These are phyloP conservation scores for Fomitiporia mediterranea DNA, from an alignment of 1,284 basidiomycete species.

Conservation along the genomic window DNA sequence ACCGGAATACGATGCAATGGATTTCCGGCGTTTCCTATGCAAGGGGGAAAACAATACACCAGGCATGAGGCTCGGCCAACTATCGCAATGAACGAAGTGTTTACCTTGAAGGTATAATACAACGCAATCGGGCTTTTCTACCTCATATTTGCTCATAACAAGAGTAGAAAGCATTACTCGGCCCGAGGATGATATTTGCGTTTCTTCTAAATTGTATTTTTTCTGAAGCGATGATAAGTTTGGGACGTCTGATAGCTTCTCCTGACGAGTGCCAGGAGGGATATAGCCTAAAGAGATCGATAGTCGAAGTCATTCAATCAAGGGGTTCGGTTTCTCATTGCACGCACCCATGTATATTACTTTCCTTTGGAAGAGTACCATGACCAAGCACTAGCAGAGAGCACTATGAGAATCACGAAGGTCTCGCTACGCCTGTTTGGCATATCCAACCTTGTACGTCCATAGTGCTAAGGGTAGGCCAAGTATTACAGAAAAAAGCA, in stretches of 20 bases:
- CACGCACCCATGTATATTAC: slow-evolving; percentile 48
- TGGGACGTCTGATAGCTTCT: background rate
- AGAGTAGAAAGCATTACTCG: slow-evolving; percentile 29
- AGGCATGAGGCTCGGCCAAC: no score
- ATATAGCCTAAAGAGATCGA: slow-evolving; percentile 34
- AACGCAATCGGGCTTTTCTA: slow-evolving; percentile 24
- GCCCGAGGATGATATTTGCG: slow-evolving; percentile 24
- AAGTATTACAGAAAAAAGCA: slow-evolving; percentile 11
- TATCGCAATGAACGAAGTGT: no score
- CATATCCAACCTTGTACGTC: slow-evolving; percentile 12
- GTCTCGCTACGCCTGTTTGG: no score
- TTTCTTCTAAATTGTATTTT: slow-evolving; percentile 2
- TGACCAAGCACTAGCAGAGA: slow-evolving; percentile 38
- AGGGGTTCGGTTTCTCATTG: background rate
- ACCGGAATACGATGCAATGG: slow-evolving; percentile 43
- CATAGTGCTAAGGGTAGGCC: slow-evolving; percentile 13
- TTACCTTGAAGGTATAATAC: slow-evolving; percentile 39
- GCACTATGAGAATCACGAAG: background rate
- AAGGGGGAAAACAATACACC: no score
- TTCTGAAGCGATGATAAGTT: background rate
- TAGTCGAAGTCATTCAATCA: background rate
- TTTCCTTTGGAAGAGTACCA: slow-evolving; percentile 46
- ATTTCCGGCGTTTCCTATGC: slow-evolving; percentile 47
- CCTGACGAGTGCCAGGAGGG: slow-evolving; percentile 8
- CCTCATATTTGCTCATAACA: slow-evolving; percentile 21